Percentiles rank a stretch among this genome's conserved stretches.
These are phyloP conservation scores for Tulasnella sp. DNA, from an alignment of 768 basidiomycete species.

Conservation along the genomic window DNA sequence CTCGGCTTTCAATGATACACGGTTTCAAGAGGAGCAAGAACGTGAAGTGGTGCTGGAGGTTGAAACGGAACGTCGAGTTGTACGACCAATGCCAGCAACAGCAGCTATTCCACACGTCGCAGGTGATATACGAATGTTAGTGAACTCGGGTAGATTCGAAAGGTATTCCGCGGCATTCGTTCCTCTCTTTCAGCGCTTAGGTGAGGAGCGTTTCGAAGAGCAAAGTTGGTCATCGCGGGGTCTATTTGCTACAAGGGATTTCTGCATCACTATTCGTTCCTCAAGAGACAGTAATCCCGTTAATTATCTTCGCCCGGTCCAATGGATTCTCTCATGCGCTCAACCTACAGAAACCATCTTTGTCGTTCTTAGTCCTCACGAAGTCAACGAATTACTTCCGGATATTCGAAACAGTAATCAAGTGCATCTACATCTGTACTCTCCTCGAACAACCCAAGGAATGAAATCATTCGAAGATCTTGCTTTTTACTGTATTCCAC, in stretches of 20 bases:
- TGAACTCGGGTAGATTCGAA: slow-evolving; percentile 24
- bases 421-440: slow-evolving; percentile 7
- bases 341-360: background rate
- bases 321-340: slow-evolving; percentile 2
- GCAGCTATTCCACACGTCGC: slow-evolving; percentile 25
- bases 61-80: slow-evolving; percentile 32
- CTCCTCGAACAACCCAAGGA: background rate
- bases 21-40: slow-evolving; percentile 36
- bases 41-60: slow-evolving; percentile 35
- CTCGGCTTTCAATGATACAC: slow-evolving; percentile 11
- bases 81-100: slow-evolving; percentile 22
- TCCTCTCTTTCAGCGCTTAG: slow-evolving; percentile 18
- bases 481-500: slow-evolving; percentile 6
- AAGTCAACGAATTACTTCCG: slow-evolving; percentile 6
- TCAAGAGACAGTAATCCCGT: background rate
- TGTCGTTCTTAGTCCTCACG: slow-evolving; percentile 4
- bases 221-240: background rate
- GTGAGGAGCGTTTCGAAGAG: background rate
- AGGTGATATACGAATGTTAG: slow-evolving; percentile 22
- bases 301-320: slow-evolving; percentile 8
- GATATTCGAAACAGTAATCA: slow-evolving; percentile 3
- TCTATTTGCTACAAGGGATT: background rate
- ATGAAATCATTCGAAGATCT: slow-evolving; percentile 2
- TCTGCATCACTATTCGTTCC: background rate
- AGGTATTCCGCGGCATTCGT: background rate